Evolutionary conservation across 331 rosid species (phyloP).

Genomic region (Quercus phellos): DNA sequence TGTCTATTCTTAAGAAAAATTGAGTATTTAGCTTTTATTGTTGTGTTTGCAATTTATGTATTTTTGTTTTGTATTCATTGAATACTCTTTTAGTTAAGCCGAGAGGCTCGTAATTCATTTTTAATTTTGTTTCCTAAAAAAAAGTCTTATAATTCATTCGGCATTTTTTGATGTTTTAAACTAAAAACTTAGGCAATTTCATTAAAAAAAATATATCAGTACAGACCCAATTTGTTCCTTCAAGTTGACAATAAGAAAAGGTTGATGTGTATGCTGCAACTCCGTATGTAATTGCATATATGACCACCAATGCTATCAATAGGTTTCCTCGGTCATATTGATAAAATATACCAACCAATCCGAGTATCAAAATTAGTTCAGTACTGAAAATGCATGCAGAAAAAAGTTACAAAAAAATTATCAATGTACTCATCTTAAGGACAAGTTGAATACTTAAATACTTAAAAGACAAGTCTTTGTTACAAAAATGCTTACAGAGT

Average conservation of each 20-base stretch:
- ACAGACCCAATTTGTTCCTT: slow-evolving; percentile 83
- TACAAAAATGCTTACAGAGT: slow-evolving; percentile 61
- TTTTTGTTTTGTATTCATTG: too few relatives aligned
- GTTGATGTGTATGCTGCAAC: slow-evolving; percentile 86
- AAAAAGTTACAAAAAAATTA: slow-evolving; percentile 1
- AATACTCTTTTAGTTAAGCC: too few relatives aligned
- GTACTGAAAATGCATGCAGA: slow-evolving; percentile 52
- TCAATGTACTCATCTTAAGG: not conserved
- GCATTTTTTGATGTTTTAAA: too few relatives aligned
- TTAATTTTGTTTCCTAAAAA: too few relatives aligned
- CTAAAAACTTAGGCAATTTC: not conserved
- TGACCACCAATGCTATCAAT: slow-evolving; percentile 85
- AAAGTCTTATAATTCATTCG: too few relatives aligned
- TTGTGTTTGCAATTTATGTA: too few relatives aligned
- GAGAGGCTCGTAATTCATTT: too few relatives aligned
- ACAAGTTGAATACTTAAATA: too few relatives aligned
- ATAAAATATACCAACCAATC: slow-evolving; percentile 88
- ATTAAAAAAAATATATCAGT: too few relatives aligned
- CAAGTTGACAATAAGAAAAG: slow-evolving; percentile 88
- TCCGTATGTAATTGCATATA: slow-evolving; percentile 94
- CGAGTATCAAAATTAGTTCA: slow-evolving; percentile 80
- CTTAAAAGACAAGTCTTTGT: not conserved
- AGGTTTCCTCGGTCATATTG: slow-evolving; percentile 92
- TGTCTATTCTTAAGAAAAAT: too few relatives aligned
- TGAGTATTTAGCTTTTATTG: too few relatives aligned